phyloP scores from a whole-genome alignment of 2,329 filamentous ascomycete species.

The Calonectria fujianensis region DNA sequence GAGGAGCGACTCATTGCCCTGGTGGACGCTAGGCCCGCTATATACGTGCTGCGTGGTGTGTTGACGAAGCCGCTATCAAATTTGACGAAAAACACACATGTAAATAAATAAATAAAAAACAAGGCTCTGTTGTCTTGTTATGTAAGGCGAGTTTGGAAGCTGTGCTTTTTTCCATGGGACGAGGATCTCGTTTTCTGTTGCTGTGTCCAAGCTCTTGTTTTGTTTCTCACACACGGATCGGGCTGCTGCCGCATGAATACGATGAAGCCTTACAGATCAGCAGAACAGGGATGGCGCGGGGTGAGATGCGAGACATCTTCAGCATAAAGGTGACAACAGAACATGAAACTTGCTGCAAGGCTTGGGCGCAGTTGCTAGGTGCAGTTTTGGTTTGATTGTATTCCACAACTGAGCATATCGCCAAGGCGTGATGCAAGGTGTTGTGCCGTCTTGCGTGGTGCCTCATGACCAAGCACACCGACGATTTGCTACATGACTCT shows the following conservation, averaged over 20 bases:
- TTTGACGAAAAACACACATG: conserved; percentile 10
- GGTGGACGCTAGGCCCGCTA: conserved; percentile 32
- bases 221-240: conserved; percentile 10
- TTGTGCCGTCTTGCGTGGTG: not conserved
- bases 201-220: conserved; percentile 7
- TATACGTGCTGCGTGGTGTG: conserved; percentile 12
- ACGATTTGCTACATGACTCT: conserved; percentile 9
- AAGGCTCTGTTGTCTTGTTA: not conserved
- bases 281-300: conserved; percentile 27
- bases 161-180: not conserved
- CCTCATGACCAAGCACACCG: conserved; percentile 17
- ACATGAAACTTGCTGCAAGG: conserved; percentile 13
- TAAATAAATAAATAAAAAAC: conserved; percentile 9
- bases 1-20: conserved; percentile 28
- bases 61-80: conserved; percentile 1
- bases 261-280: conserved; percentile 32
- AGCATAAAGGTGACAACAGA: conserved; percentile 8
- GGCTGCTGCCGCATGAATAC: conserved; percentile 35
- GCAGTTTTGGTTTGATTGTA: conserved; percentile 19
- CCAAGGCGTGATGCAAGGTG: not conserved
- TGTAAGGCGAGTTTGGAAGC: not conserved
- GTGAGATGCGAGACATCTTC: conserved; percentile 30
- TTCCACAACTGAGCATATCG: conserved; percentile 3
- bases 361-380: conserved; percentile 10
- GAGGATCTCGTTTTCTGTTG: not conserved